Percentiles rank a stretch among this genome's conserved stretches.
Conservation (phyloP, 2,329 filamentous ascomycete species). For the Alternaria infectoria region DNA sequence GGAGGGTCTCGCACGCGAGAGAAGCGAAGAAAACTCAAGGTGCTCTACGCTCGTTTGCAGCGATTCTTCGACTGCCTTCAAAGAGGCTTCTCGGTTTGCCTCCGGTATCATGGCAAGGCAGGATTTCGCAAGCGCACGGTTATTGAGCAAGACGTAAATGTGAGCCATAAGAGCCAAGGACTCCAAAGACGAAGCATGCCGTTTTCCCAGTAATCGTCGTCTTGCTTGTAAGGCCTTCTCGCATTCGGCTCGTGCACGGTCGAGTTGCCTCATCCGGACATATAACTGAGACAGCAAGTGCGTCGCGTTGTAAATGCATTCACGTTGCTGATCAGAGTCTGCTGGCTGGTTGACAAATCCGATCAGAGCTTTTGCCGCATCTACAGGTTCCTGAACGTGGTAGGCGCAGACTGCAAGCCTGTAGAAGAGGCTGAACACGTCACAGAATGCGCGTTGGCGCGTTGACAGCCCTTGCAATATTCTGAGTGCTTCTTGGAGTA, state of each 20-base stretch:
- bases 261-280: slow-evolving; percentile 25
- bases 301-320: slow-evolving; percentile 23
- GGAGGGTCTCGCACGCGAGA: slow-evolving; percentile 3
- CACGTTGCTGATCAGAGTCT: slow-evolving; percentile 19
- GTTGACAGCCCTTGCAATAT: slow-evolving; percentile 27
- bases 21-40: slow-evolving; percentile 26
- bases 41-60: slow-evolving; percentile 22
- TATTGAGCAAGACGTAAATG: slow-evolving; percentile 28
- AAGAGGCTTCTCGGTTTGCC: slow-evolving; percentile 11
- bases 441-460: slow-evolving; percentile 25
- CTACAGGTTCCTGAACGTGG: slow-evolving; percentile 22
- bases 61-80: slow-evolving; percentile 23
- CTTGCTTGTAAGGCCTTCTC: slow-evolving; percentile 36
- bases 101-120: slow-evolving; percentile 31
- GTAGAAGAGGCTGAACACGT: slow-evolving; percentile 34
- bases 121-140: slow-evolving; percentile 28
- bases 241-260: slow-evolving; percentile 30
- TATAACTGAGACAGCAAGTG: slow-evolving; percentile 36
- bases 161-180: slow-evolving; percentile 39
- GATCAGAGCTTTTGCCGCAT: slow-evolving; percentile 28
- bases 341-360: slow-evolving; percentile 23
- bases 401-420: slow-evolving; percentile 36
- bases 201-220: slow-evolving; percentile 32
- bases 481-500: slow-evolving; percentile 35
- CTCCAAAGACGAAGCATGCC: slow-evolving; percentile 28